Conservation (phyloP, 1,284 basidiomycete genomes). For the Cystobasidiaceae sp. region DNA sequence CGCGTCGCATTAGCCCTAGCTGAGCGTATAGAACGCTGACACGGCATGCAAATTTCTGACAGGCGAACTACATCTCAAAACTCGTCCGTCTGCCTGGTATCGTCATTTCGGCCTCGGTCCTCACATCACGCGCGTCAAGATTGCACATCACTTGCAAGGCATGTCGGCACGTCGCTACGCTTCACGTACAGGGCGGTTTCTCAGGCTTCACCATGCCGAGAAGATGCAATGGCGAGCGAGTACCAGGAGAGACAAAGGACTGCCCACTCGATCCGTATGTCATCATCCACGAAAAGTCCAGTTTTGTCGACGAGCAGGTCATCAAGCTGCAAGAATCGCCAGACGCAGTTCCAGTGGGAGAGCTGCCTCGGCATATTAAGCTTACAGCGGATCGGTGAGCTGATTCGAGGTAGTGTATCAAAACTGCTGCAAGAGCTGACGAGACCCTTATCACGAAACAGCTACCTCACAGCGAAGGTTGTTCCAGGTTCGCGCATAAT, state of each 20-base stretch:
- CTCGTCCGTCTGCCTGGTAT: slow-evolving; percentile 96
- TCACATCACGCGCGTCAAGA: slow-evolving; percentile 87
- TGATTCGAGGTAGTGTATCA: too few species aligned
- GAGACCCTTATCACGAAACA: slow-evolving; percentile 25
- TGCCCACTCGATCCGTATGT: slow-evolving; percentile 95
- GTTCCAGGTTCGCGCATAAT: slow-evolving; percentile 92
- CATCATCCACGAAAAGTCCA: slow-evolving; percentile 90
- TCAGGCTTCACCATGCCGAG: slow-evolving; percentile 83
- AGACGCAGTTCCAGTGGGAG: slow-evolving; percentile 99
- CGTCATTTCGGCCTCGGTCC: slow-evolving; percentile 91
- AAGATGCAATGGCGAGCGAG: slow-evolving; percentile 59
- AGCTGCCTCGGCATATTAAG: slow-evolving; percentile 91
- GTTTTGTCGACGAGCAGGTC: slow-evolving; percentile 92
- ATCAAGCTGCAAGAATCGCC: slow-evolving; percentile 98
- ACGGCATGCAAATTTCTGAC: slow-evolving; percentile 21
- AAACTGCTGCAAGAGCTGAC: neutral
- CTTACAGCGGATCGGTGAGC: slow-evolving; percentile 72
- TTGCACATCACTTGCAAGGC: slow-evolving; percentile 88
- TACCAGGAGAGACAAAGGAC: slow-evolving; percentile 73
- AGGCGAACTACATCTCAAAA: slow-evolving; percentile 87
- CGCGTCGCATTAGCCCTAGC: slow-evolving; percentile 6
- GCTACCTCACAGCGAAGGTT: slow-evolving; percentile 77
- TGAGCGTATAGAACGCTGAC: neutral
- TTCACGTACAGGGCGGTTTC: slow-evolving; percentile 75
- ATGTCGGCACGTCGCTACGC: slow-evolving; percentile 74